Conservation (phyloP, 257 asterid genomes). For the Marsdenia floribunda region DNA sequence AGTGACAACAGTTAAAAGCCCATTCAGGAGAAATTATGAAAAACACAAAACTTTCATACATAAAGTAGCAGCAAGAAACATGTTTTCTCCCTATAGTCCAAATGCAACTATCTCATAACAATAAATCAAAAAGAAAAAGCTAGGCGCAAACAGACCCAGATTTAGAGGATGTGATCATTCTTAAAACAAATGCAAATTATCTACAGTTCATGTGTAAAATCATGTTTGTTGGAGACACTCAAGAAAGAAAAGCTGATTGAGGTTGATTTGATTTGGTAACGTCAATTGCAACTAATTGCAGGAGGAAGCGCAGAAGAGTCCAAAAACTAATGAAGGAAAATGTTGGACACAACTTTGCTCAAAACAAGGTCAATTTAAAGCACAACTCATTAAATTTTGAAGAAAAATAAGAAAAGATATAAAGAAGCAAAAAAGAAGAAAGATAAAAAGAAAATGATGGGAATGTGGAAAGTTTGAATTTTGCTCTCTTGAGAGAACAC, state of each 20-base stretch:
- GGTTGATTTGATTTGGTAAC: neutral
- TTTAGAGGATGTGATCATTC: neutral
- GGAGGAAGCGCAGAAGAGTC: neutral
- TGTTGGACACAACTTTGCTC: neutral
- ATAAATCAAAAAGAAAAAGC: slow-evolving; percentile 6
- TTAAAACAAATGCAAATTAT: neutral
- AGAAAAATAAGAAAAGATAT: neutral
- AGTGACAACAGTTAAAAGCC: neutral
- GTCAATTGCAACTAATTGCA: neutral
- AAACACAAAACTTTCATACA: slow-evolving; percentile 1
- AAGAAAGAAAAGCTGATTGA: neutral
- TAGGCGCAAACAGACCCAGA: neutral
- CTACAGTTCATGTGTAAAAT: neutral
- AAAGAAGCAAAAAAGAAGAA: slow-evolving; percentile 15
- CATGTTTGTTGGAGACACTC: neutral
- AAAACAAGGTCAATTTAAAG: slow-evolving; percentile 10
- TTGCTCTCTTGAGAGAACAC: slow-evolving; percentile 22
- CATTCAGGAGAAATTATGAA: neutral
- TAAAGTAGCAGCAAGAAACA: neutral
- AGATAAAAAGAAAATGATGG: slow-evolving; percentile 15
- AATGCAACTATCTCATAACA: slow-evolving; percentile 13
- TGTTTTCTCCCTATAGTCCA: neutral
- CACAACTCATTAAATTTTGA: neutral
- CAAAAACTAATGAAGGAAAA: neutral
- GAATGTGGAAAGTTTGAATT: slow-evolving; percentile 28